Percentiles rank a stretch among this genome's conserved stretches.
Evolutionary conservation across 2,329 filamentous ascomycete species (phyloP).

Genomic region (Sporothrix schenckii): DNA sequence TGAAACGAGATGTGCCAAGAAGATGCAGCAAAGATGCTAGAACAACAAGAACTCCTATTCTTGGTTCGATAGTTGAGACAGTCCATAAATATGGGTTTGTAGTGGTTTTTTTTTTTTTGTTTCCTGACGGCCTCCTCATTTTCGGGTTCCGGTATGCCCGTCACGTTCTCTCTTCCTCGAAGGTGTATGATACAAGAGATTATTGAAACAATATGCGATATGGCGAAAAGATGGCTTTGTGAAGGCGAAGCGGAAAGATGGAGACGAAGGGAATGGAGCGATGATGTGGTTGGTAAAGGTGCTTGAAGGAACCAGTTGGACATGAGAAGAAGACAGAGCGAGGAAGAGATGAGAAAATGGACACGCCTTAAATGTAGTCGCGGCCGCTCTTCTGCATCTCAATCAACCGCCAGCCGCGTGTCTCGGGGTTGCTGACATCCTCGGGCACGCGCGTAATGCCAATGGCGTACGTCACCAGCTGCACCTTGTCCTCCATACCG

Average conservation of each 20-base stretch:
- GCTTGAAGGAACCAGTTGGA: background rate
- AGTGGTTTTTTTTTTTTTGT: conserved; percentile 8
- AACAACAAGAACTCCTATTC: background rate
- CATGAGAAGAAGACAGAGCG: conserved; percentile 14
- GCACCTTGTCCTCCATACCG: conserved; percentile 98
- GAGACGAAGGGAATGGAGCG: no score
- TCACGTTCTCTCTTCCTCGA: background rate
- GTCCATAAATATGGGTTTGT: background rate
- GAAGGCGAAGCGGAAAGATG: background rate
- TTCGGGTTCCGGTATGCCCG: background rate
- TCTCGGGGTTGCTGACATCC: conserved; percentile 96
- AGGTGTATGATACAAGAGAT: conserved; percentile 25
- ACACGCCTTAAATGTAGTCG: conserved; percentile 66
- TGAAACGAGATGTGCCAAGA: conserved; percentile 15
- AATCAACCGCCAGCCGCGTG: conserved; percentile 93
- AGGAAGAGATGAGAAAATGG: background rate
- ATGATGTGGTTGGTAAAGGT: background rate
- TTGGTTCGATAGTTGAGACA: background rate
- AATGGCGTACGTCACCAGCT: conserved; percentile 97
- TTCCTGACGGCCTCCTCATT: background rate
- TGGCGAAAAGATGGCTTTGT: background rate
- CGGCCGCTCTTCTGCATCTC: conserved; percentile 98
- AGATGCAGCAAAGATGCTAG: background rate
- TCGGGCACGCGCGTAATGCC: conserved; percentile 92
- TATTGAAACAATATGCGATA: conserved; percentile 8